Base-by-base conservation (phyloP, 306 rosid genomes). In the Acacia acuminata region DNA sequence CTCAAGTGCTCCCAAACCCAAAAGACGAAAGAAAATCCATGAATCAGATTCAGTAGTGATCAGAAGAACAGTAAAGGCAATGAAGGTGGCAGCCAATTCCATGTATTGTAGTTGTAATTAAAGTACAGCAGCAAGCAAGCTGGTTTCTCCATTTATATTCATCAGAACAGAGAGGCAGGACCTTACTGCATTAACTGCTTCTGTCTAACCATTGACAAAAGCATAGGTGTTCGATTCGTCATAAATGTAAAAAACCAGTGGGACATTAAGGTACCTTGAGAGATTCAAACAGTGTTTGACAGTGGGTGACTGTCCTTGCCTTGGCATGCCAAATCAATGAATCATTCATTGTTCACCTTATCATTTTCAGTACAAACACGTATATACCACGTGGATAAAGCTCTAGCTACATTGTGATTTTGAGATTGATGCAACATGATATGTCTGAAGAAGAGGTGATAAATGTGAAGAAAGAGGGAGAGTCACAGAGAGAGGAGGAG, bases 131-230 rank as follows among this genome's bases (percentile, higher is more conserved):
- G 85, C 15, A 61, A 60, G 4, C 8, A 55, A 51, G 58, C 63
- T 15, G 78, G 61, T 63, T n/a, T 30, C 79, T 76, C 77, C 71
- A 42, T 50, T 82, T 20, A 72, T 36, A 40, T 34, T 58, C 32
- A 22, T 8, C 65, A 22, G 65, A 83, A 32, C 65, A 22, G 65
- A 83, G 42, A 71, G 44, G 47, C 20, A n/a, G 69, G 75, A 64
- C 75, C 72, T 79, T 53, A 42, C 47, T 30, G 60, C 83, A 73
- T 79, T 75, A 79, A 74, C 38, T 75, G 27, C 58, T 43, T 51
- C 65, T 71, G 79, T 30, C 40, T 6, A 83, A 40, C 83, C 83
- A 65, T 73, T 43, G 25, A 42, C 19, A 53, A 44, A 79, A 79
- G 77, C 61, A 69, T 30, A 43, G 19, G 47, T 22, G 38, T 43